Percentiles rank a stretch among this genome's conserved stretches.
phyloP scores from a whole-genome alignment of 2,329 filamentous ascomycete species.

The Dactylellina leptospora region DNA sequence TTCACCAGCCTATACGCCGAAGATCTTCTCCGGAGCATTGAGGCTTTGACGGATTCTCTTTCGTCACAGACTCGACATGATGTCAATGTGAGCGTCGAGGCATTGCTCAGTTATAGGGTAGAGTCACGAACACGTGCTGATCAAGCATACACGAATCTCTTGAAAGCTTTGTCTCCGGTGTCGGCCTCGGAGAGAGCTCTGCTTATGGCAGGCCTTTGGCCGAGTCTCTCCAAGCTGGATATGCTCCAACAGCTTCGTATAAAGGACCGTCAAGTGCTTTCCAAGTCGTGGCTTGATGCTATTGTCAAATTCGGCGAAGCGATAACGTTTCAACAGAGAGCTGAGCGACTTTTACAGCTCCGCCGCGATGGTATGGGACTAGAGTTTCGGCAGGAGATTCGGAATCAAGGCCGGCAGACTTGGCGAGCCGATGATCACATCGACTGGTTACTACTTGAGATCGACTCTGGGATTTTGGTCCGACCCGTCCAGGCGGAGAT shows the following conservation, averaged over 20 bases:
- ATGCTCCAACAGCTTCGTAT: conserved; percentile 17
- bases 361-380: not conserved
- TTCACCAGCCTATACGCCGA: conserved; percentile 15
- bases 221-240: not conserved
- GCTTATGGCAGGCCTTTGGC: conserved; percentile 49
- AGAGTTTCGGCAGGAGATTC: conserved; percentile 54
- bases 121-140: not conserved
- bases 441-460: conserved; percentile 74
- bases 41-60: not conserved
- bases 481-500: conserved; percentile 69
- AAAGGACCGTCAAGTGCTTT: not conserved
- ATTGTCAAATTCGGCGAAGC: conserved; percentile 25
- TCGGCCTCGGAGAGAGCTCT: not conserved
- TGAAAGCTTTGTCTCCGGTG: not conserved
- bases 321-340: conserved; percentile 26
- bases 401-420: conserved; percentile 11
- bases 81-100: not conserved
- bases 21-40: conserved; percentile 11
- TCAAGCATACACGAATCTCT: not conserved
- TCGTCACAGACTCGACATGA: not conserved
- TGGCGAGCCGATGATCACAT: conserved; percentile 60
- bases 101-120: not conserved
- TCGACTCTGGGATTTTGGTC: conserved; percentile 72
- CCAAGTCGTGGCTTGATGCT: not conserved
- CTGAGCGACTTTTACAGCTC: conserved; percentile 2